phyloP scores from a whole-genome alignment of 2,329 filamentous ascomycete species.

The Aciculosporium take region DNA sequence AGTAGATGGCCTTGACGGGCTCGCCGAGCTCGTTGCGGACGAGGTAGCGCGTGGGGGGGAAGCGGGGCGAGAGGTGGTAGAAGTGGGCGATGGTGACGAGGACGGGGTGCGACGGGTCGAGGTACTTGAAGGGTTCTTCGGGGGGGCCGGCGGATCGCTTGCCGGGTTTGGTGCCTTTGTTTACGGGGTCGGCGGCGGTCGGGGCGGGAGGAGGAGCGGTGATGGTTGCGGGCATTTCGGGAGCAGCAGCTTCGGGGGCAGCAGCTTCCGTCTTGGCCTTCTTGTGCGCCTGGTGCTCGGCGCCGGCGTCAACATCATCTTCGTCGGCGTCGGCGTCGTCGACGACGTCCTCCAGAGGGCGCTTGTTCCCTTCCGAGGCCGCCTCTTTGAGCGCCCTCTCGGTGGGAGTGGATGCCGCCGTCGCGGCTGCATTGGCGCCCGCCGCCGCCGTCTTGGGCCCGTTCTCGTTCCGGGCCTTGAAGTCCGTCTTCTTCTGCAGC shows the following conservation, averaged over 20 bases:
- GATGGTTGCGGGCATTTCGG: too few species aligned
- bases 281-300: constrained; percentile 29
- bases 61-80: constrained; percentile 70
- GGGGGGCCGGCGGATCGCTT: constrained; percentile 42
- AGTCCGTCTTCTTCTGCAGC: constrained; percentile 79
- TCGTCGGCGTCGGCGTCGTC: constrained; percentile 15
- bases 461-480: constrained; percentile 60
- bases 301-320: constrained; percentile 16
- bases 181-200: constrained; percentile 11
- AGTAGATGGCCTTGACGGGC: constrained; percentile 91
- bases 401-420: constrained; percentile 8
- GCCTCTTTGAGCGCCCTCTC: constrained; percentile 17
- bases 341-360: constrained; percentile 18
- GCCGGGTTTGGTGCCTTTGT: constrained; percentile 18
- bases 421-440: constrained; percentile 4
- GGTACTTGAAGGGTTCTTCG: constrained; percentile 92
- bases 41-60: constrained; percentile 86
- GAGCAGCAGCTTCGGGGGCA: constrained; percentile 2
- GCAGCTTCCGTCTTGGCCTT: constrained; percentile 31
- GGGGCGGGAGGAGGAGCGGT: constrained; percentile 8
- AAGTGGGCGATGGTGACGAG: constrained; percentile 67
- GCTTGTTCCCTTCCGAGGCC: constrained; percentile 19
- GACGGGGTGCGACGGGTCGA: constrained; percentile 59
- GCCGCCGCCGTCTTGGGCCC: constrained; percentile 25
- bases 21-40: constrained; percentile 84